Percentiles rank a stretch among this genome's conserved stretches.
Evolutionary conservation across 768 basidiomycete genomes (phyloP).

Genomic region (Russula emetica): DNA sequence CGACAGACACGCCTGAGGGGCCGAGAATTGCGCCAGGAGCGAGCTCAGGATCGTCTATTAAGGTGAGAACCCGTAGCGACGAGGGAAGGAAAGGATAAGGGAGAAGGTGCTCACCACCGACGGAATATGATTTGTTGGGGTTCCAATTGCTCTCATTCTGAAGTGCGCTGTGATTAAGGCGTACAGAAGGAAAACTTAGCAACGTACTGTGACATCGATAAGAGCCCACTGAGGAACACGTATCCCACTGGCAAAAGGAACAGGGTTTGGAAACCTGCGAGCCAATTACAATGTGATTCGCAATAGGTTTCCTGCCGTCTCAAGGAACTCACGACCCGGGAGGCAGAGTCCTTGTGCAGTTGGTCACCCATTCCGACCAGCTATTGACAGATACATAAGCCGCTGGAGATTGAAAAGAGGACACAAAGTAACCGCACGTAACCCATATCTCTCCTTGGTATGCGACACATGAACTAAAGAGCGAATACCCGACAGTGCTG

Average conservation of each 20-base stretch:
- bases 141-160: not conserved
- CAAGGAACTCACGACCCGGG: not conserved
- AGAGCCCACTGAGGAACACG: too few relatives aligned
- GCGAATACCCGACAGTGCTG: slow-evolving; percentile 7
- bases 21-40: not conserved
- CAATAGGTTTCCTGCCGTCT: too few relatives aligned
- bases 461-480: not conserved
- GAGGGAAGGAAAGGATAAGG: too few relatives aligned
- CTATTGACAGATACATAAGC: not conserved
- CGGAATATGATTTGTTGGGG: too few relatives aligned
- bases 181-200: too few relatives aligned
- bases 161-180: too few relatives aligned
- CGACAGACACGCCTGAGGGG: not conserved
- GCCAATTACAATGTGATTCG: too few relatives aligned
- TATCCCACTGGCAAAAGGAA: too few relatives aligned
- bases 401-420: not conserved
- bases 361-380: not conserved
- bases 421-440: not conserved
- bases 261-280: too few relatives aligned
- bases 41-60: slow-evolving; percentile 1
- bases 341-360: not conserved
- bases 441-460: not conserved
- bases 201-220: too few relatives aligned
- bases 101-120: not conserved
- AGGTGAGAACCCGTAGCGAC: not conserved